These are phyloP conservation scores for Chlamydomonas schloesseri DNA, from an alignment of 139 green algal species.

Conservation along the genomic window DNA sequence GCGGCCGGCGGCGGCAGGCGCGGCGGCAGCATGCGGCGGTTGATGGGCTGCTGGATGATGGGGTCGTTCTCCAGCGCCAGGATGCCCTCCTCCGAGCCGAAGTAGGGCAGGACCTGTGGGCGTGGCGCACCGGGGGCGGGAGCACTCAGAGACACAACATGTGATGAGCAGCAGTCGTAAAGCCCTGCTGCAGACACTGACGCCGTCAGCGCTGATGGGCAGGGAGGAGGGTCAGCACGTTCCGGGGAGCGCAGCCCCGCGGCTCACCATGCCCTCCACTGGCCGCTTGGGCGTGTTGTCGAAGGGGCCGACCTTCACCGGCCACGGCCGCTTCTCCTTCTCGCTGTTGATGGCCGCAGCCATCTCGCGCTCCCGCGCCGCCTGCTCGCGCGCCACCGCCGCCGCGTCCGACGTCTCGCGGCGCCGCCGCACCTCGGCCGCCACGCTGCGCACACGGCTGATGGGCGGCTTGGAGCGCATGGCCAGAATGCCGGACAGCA, in stretches of 20 bases:
- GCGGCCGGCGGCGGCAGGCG: slow-evolving; percentile 25
- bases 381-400: background rate
- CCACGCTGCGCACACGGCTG: background rate
- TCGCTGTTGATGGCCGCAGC: slow-evolving; percentile 24
- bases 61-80: slow-evolving; percentile 53
- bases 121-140: background rate
- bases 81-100: slow-evolving; percentile 66
- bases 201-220: no score
- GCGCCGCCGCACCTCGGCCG: slow-evolving; percentile 24
- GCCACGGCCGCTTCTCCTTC: slow-evolving; percentile 56
- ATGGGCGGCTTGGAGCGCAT: background rate
- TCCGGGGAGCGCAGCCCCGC: no score
- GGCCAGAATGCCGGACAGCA: slow-evolving; percentile 25
- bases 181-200: no score
- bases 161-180: no score
- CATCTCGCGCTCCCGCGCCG: slow-evolving; percentile 27
- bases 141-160: no score
- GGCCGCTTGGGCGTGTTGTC: slow-evolving; percentile 69
- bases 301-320: slow-evolving; percentile 60
- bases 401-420: slow-evolving; percentile 36
- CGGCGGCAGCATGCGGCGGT: slow-evolving; percentile 48
- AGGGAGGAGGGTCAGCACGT: no score
- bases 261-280: slow-evolving; percentile 19
- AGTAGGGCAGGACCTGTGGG: slow-evolving; percentile 60
- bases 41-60: slow-evolving; percentile 39